phyloP scores from a whole-genome alignment of 192 early-diverging fungal genomes.

The Chytriomyces sp. region DNA sequence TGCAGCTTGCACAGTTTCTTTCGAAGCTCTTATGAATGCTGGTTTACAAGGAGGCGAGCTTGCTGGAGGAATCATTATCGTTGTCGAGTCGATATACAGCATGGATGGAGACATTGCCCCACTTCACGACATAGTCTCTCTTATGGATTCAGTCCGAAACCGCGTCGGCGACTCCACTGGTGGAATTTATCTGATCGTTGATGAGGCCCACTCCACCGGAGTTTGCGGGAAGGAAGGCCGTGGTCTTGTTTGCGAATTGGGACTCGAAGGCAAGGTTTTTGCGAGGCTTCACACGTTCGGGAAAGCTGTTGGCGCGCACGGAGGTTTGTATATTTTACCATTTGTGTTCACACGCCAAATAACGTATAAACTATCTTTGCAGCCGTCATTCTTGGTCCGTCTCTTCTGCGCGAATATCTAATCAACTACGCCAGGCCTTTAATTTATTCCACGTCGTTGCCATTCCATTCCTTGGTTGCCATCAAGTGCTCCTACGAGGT shows the following conservation, averaged over 20 bases:
- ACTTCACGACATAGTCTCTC: slow-evolving; percentile 64
- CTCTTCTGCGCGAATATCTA: slow-evolving; percentile 67
- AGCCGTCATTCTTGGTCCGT: slow-evolving; percentile 76
- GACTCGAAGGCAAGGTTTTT: slow-evolving; percentile 69
- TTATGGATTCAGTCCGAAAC: slow-evolving; percentile 38
- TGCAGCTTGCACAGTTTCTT: too few species aligned
- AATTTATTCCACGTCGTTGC: slow-evolving; percentile 81
- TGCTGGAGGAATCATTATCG: slow-evolving; percentile 61
- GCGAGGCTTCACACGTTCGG: slow-evolving; percentile 84
- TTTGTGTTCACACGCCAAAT: background rate
- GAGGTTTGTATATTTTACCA: slow-evolving; percentile 54
- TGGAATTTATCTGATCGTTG: slow-evolving; percentile 73
- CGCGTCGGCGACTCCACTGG: slow-evolving; percentile 39
- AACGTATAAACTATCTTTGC: background rate
- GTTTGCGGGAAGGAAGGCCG: slow-evolving; percentile 70
- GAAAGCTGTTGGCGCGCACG: slow-evolving; percentile 79
- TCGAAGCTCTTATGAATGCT: too few species aligned
- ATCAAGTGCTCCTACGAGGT: slow-evolving; percentile 71
- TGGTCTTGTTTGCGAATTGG: slow-evolving; percentile 68
- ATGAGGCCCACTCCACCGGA: slow-evolving; percentile 87
- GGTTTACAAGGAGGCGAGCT: background rate
- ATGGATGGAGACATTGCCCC: slow-evolving; percentile 85
- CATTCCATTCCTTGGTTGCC: slow-evolving; percentile 67
- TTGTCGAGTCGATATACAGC: slow-evolving; percentile 78
- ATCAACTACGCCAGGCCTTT: slow-evolving; percentile 83